Base-by-base conservation (phyloP, 2,329 filamentous ascomycete species). In the Biscogniauxia sp. region DNA sequence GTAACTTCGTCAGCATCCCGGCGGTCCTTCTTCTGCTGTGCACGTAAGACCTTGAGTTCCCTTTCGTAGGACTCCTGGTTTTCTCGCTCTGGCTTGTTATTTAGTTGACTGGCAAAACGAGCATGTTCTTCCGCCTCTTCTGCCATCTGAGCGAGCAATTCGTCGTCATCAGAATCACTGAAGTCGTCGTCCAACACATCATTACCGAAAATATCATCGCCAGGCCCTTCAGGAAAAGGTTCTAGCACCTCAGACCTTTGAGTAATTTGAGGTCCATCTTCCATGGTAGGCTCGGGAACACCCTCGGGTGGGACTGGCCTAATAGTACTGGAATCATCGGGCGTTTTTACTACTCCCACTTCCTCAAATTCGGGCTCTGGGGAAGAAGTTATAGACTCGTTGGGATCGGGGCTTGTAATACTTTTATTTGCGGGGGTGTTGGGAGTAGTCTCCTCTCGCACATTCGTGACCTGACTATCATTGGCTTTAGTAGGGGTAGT, bases 1-100 rank as follows among this genome's bases (percentile, higher is more conserved):
- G 93, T 96, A 3, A 99, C 94, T 75, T 99, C 95, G 70, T 99
- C 96, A 0, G 96, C 94, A 73, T 99, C 95, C 70, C 95, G 86
- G 1, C 93, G 89, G 71, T 99, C 95, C 73, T 96, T 97, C 77
- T 96, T 97, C 72, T 99, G 95, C 73, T 99, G 95, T n/a, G 80
- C 89, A 26, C 95, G 91, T 3, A 99, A 82, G 55, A 93, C 88
- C 66, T 90, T 91, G 13, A 99, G 83, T 73, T 99, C 94, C 61
- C 84, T 83, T 68, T 99, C 94, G 72, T 96, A 98, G 53, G 93
- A 88, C 52, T 88, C 85, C 32, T 86, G 85, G 67, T 89, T 92
- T 67, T 93, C 86, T 3, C 80, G 78, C 19, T 86, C 82, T 0
- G 89, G 83, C 65, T 90, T 90, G 70, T 91, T 85, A 74, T 96